Base-by-base conservation (phyloP, 2,329 filamentous ascomycete species). In the Paecilomyces sp. region DNA sequence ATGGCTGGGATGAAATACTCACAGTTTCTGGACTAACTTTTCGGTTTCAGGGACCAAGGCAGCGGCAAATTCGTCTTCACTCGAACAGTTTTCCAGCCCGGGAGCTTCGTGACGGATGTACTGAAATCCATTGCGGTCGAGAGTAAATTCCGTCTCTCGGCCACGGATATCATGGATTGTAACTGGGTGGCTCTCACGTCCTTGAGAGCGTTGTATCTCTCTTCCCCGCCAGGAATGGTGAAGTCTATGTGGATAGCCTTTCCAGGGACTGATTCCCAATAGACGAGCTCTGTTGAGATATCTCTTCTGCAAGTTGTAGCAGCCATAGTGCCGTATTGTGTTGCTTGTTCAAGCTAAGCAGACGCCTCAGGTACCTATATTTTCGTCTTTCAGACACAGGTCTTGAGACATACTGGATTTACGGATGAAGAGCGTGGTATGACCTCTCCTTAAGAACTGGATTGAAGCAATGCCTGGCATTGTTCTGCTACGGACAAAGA, bases 141-240 rank as follows among this genome's bases (percentile, higher is more conserved):
- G 69, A 1, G 67, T 75, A 63, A 73, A 79, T 18, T 76, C 67
- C 5, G 72, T 65, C 64, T 81, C 78, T 5, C 75, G 70, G 0
- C 79, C 80, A 18, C 74, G 67, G 28, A 81, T 74, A 63, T 83
- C 81, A 33, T 74, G 73, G 36, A 81, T 60, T 54, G 61, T 7
- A 24, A 58, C 52, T 13, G 57, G 57, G 47, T 28, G 24, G 15
- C n/a, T n/a, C 15, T 47, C 36, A 47, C 8, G 25, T 25, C 13
- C n/a, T 22, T 25, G n/a, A 47, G 36, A n/a, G 36, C 15, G 7
- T 24, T 6, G 18, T 2, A 25, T 3, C 22, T 53, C 51, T 28
- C 51, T 24, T 53, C 25, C 8, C 51, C 51, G 18, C 7, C 51
- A 24, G 51, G 22, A 25, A 15, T 13, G 12, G 25, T 25, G 51